A percentile compares a stretch with the other conserved stretches of the same genome.
Evolutionary conservation across 139 green algal genomes (phyloP).

Genomic region (Penium margaritaceum): DNA sequence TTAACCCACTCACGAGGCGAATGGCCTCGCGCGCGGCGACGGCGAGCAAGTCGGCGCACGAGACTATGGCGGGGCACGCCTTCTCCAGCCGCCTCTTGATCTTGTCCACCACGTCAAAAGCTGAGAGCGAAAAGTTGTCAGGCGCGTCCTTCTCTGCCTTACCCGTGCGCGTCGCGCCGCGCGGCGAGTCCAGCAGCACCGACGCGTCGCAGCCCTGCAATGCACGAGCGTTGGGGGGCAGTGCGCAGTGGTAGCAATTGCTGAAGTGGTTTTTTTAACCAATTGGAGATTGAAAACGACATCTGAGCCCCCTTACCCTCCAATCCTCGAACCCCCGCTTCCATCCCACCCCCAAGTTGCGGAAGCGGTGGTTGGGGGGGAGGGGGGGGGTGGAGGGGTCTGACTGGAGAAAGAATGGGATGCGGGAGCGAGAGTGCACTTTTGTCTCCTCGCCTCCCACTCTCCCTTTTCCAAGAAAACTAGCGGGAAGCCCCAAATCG

Average conservation of each 20-base stretch:
- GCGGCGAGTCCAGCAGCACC: background rate
- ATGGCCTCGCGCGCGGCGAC: background rate
- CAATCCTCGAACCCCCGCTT: background rate
- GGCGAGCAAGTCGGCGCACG: conserved; percentile 9
- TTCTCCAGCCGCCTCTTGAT: conserved; percentile 5
- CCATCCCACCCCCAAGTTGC: background rate
- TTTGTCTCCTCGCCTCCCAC: too few species aligned
- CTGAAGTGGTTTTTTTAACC: too few species aligned
- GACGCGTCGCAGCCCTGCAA: conserved; percentile 15
- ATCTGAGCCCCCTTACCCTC: background rate
- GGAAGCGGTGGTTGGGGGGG: background rate
- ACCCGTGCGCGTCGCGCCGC: background rate
- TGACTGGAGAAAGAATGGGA: background rate
- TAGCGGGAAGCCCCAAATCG: too few species aligned
- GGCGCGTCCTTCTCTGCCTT: conserved; percentile 11
- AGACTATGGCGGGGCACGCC: conserved; percentile 3
- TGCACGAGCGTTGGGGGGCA: too few species aligned
- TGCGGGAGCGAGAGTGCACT: too few species aligned
- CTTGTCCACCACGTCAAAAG: background rate
- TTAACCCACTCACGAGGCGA: background rate
- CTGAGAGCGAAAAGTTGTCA: background rate
- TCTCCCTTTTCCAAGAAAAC: too few species aligned
- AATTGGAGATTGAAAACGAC: background rate
- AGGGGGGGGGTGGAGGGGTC: background rate
- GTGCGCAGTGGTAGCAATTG: background rate